Evolutionary conservation across 352 stramenopile species (phyloP).

Genomic region (Phytophthora niederhauseri): DNA sequence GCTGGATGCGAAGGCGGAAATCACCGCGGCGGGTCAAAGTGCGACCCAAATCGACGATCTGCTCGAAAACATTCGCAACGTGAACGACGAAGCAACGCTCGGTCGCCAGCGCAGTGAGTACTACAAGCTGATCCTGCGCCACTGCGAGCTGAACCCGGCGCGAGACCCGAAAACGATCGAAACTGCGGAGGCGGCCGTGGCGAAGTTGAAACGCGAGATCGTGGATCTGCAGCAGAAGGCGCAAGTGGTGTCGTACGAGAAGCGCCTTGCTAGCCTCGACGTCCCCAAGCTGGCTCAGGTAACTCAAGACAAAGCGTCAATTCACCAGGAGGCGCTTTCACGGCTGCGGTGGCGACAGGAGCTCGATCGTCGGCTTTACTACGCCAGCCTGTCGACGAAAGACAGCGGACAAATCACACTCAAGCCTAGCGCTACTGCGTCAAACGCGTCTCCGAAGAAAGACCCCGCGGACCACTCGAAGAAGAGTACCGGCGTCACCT

Average conservation of each 20-base stretch:
- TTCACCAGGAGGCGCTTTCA: conserved; percentile 66
- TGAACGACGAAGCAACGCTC: conserved; percentile 63
- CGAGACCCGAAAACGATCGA: conserved; percentile 82
- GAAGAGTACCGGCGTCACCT: conserved; percentile 2
- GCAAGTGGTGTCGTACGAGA: conserved; percentile 76
- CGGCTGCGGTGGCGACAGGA: conserved; percentile 73
- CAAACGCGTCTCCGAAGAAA: conserved; percentile 22
- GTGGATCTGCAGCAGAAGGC: conserved; percentile 73
- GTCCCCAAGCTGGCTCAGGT: conserved; percentile 70
- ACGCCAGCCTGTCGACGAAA: conserved; percentile 33
- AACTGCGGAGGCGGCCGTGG: conserved; percentile 60
- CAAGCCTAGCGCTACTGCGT: background rate
- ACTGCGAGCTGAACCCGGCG: conserved; percentile 82
- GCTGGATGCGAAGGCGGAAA: conserved; percentile 54
- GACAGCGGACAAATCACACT: conserved; percentile 3
- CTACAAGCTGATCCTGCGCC: conserved; percentile 78
- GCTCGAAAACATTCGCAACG: conserved; percentile 64
- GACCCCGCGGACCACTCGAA: background rate
- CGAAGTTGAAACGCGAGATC: conserved; percentile 70
- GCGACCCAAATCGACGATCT: conserved; percentile 64
- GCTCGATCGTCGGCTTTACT: conserved; percentile 61
- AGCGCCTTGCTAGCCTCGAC: conserved; percentile 59
- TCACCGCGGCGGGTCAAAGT: conserved; percentile 49
- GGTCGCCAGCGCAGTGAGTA: conserved; percentile 79
- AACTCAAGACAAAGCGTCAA: conserved; percentile 68